Percentiles rank a stretch among this genome's conserved stretches.
Conservation (phyloP, 225 moss, liverwort and hornwort genomes). For the Straminergon stramineum region DNA sequence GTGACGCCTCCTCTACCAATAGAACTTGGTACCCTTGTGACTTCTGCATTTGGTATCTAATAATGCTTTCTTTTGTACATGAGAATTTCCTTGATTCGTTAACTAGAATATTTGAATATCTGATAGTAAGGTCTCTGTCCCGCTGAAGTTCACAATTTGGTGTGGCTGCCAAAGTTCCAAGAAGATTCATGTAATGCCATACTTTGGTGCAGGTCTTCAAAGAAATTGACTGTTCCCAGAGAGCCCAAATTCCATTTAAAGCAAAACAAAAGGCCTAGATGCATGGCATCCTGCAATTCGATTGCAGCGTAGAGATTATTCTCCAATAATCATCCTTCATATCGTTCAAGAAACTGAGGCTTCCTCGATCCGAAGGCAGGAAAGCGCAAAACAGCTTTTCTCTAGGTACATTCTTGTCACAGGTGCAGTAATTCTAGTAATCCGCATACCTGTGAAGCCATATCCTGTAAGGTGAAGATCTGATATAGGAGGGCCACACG, state of each 20-base stretch:
- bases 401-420: not conserved
- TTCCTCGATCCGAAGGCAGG: not conserved
- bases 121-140: too few relatives aligned
- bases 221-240: conserved; percentile 73
- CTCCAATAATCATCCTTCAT: not conserved
- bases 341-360: not conserved
- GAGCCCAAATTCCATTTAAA: conserved; percentile 68
- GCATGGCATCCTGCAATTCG: conserved; percentile 26
- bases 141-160: fast-evolving
- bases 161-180: too few relatives aligned
- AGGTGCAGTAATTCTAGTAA: not conserved
- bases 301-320: not conserved
- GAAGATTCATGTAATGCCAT: not conserved
- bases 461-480: not conserved
- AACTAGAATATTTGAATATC: not conserved
- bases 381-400: not conserved
- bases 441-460: not conserved
- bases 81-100: too few relatives aligned
- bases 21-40: not conserved
- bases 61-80: too few relatives aligned
- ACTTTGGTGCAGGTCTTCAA: conserved; percentile 54
- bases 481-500: not conserved
- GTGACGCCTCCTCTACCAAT: not conserved
- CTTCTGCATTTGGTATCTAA: too few relatives aligned
- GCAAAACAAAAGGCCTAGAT: conserved; percentile 65